Percentiles rank a stretch among this genome's conserved stretches.
Evolutionary conservation across 208 protist genomes (phyloP).

Genomic region (Trypanosoma rangeli): DNA sequence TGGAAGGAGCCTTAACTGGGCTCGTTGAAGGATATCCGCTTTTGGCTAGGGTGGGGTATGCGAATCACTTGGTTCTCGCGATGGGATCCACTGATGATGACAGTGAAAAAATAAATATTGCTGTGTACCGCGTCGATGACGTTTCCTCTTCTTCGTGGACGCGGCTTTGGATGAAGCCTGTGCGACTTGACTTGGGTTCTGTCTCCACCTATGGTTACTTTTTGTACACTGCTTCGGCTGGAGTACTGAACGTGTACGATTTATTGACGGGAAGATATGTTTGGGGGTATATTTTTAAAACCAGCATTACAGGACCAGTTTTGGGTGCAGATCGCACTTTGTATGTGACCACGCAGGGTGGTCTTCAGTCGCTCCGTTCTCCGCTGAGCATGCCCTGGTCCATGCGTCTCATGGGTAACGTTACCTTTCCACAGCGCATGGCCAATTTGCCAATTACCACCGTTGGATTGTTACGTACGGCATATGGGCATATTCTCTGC

Average conservation of each 20-base stretch:
- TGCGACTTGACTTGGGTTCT: background rate
- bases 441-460: too few relatives aligned
- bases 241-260: constrained; percentile 25
- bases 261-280: constrained; percentile 24
- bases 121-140: constrained; percentile 21
- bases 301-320: constrained; percentile 3
- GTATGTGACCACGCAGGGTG: constrained; percentile 10
- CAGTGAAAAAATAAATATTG: constrained; percentile 1
- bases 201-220: constrained; percentile 32
- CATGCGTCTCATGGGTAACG: constrained; percentile 6
- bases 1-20: background rate
- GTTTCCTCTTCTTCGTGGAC: background rate
- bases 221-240: constrained; percentile 4
- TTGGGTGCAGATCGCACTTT: constrained; percentile 18
- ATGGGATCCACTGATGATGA: background rate
- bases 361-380: constrained; percentile 10
- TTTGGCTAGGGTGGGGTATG: constrained; percentile 1
- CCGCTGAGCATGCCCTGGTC: constrained; percentile 2
- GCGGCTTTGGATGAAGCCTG: background rate
- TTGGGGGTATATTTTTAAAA: constrained; percentile 21
- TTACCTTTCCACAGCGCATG: constrained; percentile 3
- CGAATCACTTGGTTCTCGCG: constrained; percentile 19
- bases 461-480: constrained; percentile 8
- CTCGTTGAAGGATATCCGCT: constrained; percentile 3
- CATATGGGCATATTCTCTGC: constrained; percentile 25